Evolutionary conservation across 169 alveolate species (phyloP), one percentile per base, ranked within the genome.

Genomic region (Cryptosporidium xiaoi): DNA sequence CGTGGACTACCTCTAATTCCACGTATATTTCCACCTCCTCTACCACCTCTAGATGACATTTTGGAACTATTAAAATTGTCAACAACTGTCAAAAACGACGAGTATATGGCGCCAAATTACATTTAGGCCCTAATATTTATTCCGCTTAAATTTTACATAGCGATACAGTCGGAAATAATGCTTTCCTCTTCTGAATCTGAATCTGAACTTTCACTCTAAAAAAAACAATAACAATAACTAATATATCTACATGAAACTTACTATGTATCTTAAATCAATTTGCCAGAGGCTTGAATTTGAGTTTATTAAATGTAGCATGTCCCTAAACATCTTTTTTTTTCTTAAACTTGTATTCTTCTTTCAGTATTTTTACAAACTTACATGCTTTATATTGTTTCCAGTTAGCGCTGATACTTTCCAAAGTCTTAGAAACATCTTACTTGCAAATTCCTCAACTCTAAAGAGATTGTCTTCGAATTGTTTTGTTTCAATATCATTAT

Each of bases 321-420:
- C 87, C 36, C 50, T 77, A 20, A 77, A 77, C 87, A 77, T 77
- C 87, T 77, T 53, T 16, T 53, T 16, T n/a, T 7, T 12, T 18
- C 24, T 62, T 31, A 31, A 18, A 8, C 1, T 31, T 6, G 51
- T 27, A 48, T 44, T 31, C 24, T 29, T 18, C n/a, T 4, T 29
- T 51, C 13, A 69, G 16, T 69, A 8, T 15, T 24, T 24, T 67
- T 12, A 8, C 24, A 34, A 16, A 71, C 87, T 60, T 77, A 77
- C 87, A 62, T 77, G 87, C 7, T 40, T 77, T 33, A 77, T 60
- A 15, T 77, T 77, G 18, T 60, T 55, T 20, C 71, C 71, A 5
- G 87, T 77, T 44, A 77, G 50, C 34, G 87, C 87, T 34, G 87
- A 77, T 31, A 56, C 64, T 58, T 77, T 77, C 87, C 87, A 77